These are phyloP conservation scores for Umbelopsis isabellina DNA, from an alignment of 192 early-diverging fungal genomes.

Conservation along the genomic window DNA sequence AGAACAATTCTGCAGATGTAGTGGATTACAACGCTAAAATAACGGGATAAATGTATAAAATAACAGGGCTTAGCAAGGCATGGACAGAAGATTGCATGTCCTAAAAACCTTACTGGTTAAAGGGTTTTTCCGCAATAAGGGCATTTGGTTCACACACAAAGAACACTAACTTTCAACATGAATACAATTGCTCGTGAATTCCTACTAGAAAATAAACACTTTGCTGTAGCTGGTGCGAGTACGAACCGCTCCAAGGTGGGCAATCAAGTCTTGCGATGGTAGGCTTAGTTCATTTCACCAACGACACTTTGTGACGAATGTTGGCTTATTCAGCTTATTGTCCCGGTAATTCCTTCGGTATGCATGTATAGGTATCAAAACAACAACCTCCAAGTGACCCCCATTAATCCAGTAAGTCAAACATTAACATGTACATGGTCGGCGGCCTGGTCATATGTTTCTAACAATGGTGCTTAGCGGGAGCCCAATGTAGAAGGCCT, in stretches of 20 bases:
- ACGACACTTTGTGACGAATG: background rate
- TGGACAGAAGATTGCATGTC: too few relatives aligned
- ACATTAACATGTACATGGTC: too few relatives aligned
- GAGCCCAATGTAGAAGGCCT: constrained; percentile 47
- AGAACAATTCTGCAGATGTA: too few relatives aligned
- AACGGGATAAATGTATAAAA: too few relatives aligned
- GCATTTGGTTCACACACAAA: background rate
- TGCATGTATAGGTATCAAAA: constrained; percentile 28
- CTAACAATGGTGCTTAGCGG: constrained; percentile 30
- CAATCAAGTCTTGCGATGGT: constrained; percentile 84
- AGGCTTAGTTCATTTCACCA: constrained; percentile 22
- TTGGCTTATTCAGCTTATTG: background rate
- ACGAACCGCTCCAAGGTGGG: constrained; percentile 77
- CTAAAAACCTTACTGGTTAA: background rate
- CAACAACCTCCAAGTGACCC: constrained; percentile 30
- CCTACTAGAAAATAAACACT: constrained; percentile 35
- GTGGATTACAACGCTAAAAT: too few relatives aligned
- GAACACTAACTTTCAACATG: background rate
- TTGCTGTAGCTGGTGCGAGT: constrained; percentile 81
- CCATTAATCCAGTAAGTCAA: constrained; percentile 38
- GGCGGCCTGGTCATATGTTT: background rate
- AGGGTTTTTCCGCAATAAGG: background rate
- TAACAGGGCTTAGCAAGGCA: too few relatives aligned
- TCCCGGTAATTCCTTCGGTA: background rate
- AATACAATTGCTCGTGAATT: constrained; percentile 8